These are phyloP conservation scores for Chlamydomonas sp. DNA, from an alignment of 139 green algal genomes.

Conservation along the genomic window DNA sequence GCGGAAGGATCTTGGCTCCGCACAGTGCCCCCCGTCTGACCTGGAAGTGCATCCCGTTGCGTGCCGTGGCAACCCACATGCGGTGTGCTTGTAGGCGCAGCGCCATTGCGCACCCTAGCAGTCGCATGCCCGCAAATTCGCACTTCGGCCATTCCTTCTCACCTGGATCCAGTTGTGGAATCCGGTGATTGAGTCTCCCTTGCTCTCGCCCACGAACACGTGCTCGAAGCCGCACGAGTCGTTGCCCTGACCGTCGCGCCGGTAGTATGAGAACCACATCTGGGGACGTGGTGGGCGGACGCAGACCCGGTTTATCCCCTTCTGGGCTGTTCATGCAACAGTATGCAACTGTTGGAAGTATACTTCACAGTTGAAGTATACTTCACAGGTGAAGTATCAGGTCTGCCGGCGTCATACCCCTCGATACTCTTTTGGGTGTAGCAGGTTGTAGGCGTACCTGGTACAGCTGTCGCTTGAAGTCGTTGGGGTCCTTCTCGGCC, in stretches of 20 bases:
- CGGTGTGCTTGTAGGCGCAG: too few species aligned
- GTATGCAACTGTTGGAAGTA: neutral
- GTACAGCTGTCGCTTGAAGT: constrained; percentile 46
- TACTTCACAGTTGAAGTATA: too few species aligned
- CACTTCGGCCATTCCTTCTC: neutral
- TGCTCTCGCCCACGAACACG: constrained; percentile 79
- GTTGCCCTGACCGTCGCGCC: constrained; percentile 36
- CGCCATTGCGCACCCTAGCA: neutral
- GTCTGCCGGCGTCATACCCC: too few species aligned
- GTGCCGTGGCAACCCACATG: too few species aligned
- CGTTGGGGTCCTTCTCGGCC: neutral
- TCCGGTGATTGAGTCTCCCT: constrained; percentile 60
- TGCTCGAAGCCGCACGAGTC: constrained; percentile 85
- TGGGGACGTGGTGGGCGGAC: neutral
- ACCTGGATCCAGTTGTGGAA: constrained; percentile 83
- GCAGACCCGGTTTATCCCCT: neutral
- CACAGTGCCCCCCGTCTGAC: too few species aligned
- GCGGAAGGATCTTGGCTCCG: too few species aligned
- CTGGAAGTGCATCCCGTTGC: too few species aligned
- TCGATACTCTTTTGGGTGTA: too few species aligned
- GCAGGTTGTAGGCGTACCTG: neutral
- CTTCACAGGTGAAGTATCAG: too few species aligned
- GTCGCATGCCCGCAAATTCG: neutral
- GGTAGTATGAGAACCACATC: constrained; percentile 62
- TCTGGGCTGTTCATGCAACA: neutral